phyloP scores from a whole-genome alignment of 768 basidiomycete species.

The Mycena alexandri region DNA sequence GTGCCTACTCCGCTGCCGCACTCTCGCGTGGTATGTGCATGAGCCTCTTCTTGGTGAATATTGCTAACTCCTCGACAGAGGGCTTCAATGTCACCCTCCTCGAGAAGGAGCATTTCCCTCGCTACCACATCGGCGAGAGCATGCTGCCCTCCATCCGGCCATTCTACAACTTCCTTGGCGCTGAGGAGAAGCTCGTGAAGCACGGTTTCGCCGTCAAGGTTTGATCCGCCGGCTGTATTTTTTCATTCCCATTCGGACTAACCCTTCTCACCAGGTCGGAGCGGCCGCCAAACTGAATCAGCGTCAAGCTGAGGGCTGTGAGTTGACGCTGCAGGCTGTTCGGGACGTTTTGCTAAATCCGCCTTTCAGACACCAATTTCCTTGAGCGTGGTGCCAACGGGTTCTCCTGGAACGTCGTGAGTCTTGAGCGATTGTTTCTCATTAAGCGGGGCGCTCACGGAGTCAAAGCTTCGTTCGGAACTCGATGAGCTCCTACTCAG shows the following conservation, averaged over 20 bases:
- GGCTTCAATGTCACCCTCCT: constrained; percentile 46
- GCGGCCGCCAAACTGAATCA: constrained; percentile 57
- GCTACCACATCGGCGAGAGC: constrained; percentile 56
- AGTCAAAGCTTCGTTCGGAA: constrained; percentile 62
- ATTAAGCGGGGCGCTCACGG: background rate
- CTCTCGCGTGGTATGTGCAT: constrained; percentile 33
- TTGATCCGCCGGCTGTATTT: too few relatives aligned
- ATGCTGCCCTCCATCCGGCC: constrained; percentile 51
- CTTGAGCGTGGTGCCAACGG: constrained; percentile 62
- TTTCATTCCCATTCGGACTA: too few relatives aligned
- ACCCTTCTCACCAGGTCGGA: constrained; percentile 50
- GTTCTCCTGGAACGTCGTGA: constrained; percentile 72
- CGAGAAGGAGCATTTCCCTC: constrained; percentile 46
- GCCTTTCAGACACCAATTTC: constrained; percentile 66
- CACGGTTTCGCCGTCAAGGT: constrained; percentile 54
- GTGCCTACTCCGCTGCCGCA: constrained; percentile 44
- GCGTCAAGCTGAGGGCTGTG: constrained; percentile 53
- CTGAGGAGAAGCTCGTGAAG: constrained; percentile 47
- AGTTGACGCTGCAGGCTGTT: constrained; percentile 36
- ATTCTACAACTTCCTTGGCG: constrained; percentile 54
- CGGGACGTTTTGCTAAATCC: background rate
- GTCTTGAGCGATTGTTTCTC: constrained; percentile 42
- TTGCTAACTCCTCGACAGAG: constrained; percentile 32
- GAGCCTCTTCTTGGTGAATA: background rate
- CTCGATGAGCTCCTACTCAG: constrained; percentile 70